Percentiles rank a stretch among this genome's conserved stretches.
Conservation (phyloP, 441 rosid species). For the Bruguiera hainesii region DNA sequence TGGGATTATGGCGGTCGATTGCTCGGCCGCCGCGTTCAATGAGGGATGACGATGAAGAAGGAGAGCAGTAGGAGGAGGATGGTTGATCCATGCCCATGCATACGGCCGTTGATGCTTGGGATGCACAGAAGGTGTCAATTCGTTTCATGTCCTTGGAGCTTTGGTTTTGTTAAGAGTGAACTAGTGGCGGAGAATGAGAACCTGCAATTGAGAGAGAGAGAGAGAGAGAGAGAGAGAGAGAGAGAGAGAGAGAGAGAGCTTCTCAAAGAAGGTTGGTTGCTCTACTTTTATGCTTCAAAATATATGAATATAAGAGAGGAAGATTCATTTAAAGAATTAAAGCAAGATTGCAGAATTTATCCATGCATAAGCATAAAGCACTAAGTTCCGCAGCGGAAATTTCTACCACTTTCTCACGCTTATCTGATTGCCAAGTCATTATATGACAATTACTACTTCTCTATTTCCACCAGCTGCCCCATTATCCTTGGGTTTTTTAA, state of each 20-base stretch:
- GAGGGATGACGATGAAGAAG: conserved; percentile 29
- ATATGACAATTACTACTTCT: too few species aligned
- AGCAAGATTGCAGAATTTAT: not conserved
- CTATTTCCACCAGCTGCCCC: too few species aligned
- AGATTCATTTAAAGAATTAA: not conserved
- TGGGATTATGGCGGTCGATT: conserved; percentile 93
- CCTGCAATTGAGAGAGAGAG: not conserved
- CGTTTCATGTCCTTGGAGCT: conserved; percentile 32
- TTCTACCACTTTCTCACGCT: too few species aligned
- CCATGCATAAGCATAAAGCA: too few species aligned
- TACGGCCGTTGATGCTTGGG: conserved; percentile 77
- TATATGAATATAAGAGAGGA: conserved; percentile 3
- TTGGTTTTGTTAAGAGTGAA: conserved; percentile 16
- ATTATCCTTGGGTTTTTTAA: too few species aligned
- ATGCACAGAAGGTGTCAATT: conserved; percentile 59
- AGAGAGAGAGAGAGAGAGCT: conserved; percentile 5
- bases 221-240: conserved; percentile 16
- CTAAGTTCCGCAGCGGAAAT: too few species aligned
- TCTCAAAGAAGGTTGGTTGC: conserved; percentile 22
- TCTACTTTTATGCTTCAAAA: conserved; percentile 23
- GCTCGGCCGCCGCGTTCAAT: conserved; percentile 63
- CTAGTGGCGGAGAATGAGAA: conserved; percentile 39
- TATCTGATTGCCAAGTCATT: too few species aligned
- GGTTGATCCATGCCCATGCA: conserved; percentile 57
- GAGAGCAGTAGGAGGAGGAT: conserved; percentile 38